phyloP scores from a whole-genome alignment of 2,329 filamentous ascomycete species.

The Fusarium pseudocircinatum region DNA sequence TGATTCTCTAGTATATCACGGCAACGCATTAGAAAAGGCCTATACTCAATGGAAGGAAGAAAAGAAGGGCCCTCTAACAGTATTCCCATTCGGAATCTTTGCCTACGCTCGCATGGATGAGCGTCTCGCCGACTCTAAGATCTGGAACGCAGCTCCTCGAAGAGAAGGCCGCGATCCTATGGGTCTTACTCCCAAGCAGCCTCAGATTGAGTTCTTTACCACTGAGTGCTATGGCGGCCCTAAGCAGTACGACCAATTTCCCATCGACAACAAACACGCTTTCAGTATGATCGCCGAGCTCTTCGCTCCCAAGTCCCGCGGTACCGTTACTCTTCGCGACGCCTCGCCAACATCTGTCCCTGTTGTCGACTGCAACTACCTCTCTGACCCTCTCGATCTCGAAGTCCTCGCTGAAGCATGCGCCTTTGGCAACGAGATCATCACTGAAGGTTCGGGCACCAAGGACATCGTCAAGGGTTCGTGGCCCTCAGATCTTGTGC shows the following conservation, averaged over 20 bases:
- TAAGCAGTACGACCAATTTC: constrained; percentile 65
- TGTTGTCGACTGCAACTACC: constrained; percentile 66
- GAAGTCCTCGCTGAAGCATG: constrained; percentile 68
- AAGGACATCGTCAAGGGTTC: constrained; percentile 67
- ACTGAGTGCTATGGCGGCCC: constrained; percentile 71
- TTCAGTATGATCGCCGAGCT: constrained; percentile 69
- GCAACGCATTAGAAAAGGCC: constrained; percentile 59
- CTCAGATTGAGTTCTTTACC: constrained; percentile 70
- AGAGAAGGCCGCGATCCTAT: constrained; percentile 68
- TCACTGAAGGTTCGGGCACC: constrained; percentile 66
- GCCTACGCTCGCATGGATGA: constrained; percentile 70
- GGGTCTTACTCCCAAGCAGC: constrained; percentile 65
- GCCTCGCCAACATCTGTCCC: constrained; percentile 62
- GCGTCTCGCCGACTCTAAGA: constrained; percentile 61
- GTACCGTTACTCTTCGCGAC: constrained; percentile 61
- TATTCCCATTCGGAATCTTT: constrained; percentile 71
- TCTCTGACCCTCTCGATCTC: constrained; percentile 66
- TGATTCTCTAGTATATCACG: constrained; percentile 64
- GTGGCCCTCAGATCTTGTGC: constrained; percentile 63
- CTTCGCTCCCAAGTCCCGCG: constrained; percentile 66
- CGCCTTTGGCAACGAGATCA: constrained; percentile 67
- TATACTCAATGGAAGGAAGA: constrained; percentile 66
- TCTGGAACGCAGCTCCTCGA: constrained; percentile 63
- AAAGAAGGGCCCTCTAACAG: constrained; percentile 66
- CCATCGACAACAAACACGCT: constrained; percentile 61